These are phyloP conservation scores for Arthrinium phaeospermum DNA, from an alignment of 2,329 filamentous ascomycete species.

Conservation along the genomic window DNA sequence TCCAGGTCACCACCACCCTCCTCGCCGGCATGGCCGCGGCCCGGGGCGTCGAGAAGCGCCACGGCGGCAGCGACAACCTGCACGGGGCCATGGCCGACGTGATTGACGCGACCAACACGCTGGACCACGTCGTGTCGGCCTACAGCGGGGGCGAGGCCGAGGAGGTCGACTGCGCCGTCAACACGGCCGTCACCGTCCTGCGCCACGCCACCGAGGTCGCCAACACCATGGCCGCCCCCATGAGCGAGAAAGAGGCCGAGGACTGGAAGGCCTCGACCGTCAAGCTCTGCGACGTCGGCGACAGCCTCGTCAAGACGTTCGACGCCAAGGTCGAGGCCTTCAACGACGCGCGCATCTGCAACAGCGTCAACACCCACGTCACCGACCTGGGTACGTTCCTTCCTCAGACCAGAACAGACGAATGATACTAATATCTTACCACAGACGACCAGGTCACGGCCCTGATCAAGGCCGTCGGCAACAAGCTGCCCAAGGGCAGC, in stretches of 20 bases:
- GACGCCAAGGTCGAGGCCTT: background rate
- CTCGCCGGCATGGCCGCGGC: background rate
- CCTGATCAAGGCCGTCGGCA: background rate
- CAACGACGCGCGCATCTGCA: slow-evolving; percentile 4
- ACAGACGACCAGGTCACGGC: background rate
- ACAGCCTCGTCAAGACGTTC: background rate
- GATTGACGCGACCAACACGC: background rate
- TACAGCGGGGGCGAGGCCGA: slow-evolving; percentile 2
- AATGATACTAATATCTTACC: background rate
- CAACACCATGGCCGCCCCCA: background rate
- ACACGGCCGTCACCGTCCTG: background rate
- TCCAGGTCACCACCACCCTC: background rate
- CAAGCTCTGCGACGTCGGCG: background rate
- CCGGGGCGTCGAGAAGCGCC: background rate
- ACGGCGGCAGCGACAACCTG: background rate
- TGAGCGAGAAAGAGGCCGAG: background rate
- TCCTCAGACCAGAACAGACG: background rate
- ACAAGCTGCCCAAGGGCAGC: background rate
- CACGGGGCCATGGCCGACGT: background rate
- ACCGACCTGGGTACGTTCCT: background rate
- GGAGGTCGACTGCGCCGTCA: slow-evolving; percentile 16
- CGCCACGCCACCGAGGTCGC: background rate
- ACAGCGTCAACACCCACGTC: background rate
- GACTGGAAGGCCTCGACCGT: background rate
- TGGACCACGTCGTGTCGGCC: background rate